Base-by-base conservation (phyloP, 306 rosid genomes). In the Prunus dulcis region DNA sequence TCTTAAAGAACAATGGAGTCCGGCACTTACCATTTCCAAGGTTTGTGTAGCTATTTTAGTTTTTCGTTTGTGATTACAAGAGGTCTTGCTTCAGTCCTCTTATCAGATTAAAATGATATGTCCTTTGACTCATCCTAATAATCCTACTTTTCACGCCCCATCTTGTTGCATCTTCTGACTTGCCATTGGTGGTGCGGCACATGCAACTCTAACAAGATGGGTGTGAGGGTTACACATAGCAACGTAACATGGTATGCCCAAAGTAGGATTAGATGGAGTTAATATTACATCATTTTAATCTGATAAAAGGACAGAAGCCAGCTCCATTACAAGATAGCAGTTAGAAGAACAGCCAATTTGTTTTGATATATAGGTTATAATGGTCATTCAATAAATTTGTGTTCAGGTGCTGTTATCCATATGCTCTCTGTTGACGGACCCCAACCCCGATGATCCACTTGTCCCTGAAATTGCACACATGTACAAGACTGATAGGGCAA, bases 1-100 rank as follows among this genome's bases (percentile, higher is more conserved):
- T 82, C 98, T 93, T 43, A 91, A 91, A 78, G 96, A 91, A 80
- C 96, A 93, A 60, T 93, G 98, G 98, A 91, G 93, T 84, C 98
- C 93, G 17, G 91, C 95, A 27, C 77, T 93, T 51, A 93, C 98
- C 69, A 88, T 93, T 82, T 91, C 97, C 60, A 93, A 91, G 98
- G 98, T 88, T 81, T 77, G 84, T 81, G 11, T 20, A 66, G 50
- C 18, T 18, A 43, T 61, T 67, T 55, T 63, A n/a, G 55, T 15
- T 4, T 20, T 58, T 28, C 67, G 50, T 56, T 2, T 10, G 1
- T 18, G 6, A 43, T 34, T 41, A 34, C 66, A 55, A 71, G 20
- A 7, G 43, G 11, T 53, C 6, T 14, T 22, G 61, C 23, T 20
- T 45, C 28, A 12, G 64, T 6, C 68, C n/a, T 27, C 9, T 47